phyloP scores from a whole-genome alignment of 2,329 filamentous ascomycete genomes.

The Dothideomycetes sp. region DNA sequence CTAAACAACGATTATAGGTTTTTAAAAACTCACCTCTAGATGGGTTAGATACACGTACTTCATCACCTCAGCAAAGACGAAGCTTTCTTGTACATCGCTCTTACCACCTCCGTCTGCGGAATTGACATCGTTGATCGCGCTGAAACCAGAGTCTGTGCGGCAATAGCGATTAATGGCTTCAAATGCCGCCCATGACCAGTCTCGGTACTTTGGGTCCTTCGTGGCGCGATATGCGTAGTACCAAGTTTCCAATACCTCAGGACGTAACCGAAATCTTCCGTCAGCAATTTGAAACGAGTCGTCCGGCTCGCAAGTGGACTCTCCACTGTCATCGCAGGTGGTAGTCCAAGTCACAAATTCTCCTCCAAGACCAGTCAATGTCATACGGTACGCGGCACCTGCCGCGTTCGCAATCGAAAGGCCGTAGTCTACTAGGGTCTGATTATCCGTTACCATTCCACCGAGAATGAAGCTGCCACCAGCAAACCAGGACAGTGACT shows the following conservation, averaged over 20 bases:
- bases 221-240: conserved; percentile 21
- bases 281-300: conserved; percentile 12
- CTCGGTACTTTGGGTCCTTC: conserved; percentile 18
- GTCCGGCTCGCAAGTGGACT: conserved; percentile 7
- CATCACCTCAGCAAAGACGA: conserved; percentile 16
- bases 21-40: conserved; percentile 12
- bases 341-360: conserved; percentile 18
- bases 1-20: not conserved
- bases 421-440: conserved; percentile 18
- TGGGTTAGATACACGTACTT: conserved; percentile 18
- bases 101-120: conserved; percentile 12
- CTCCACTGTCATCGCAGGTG: conserved; percentile 9
- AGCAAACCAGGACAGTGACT: conserved; percentile 20
- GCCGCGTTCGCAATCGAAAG: conserved; percentile 18
- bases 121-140: conserved; percentile 15
- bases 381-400: conserved; percentile 14
- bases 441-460: conserved; percentile 16
- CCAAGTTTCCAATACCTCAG: conserved; percentile 23
- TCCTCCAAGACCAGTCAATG: conserved; percentile 17
- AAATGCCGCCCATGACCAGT: conserved; percentile 17
- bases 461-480: conserved; percentile 24
- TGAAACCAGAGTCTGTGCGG: conserved; percentile 16
- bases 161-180: conserved; percentile 14
- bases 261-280: conserved; percentile 12
- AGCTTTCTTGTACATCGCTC: conserved; percentile 14